Base-by-base conservation (phyloP, 805 yeast species). In the Kockiozyma suomiensis region DNA sequence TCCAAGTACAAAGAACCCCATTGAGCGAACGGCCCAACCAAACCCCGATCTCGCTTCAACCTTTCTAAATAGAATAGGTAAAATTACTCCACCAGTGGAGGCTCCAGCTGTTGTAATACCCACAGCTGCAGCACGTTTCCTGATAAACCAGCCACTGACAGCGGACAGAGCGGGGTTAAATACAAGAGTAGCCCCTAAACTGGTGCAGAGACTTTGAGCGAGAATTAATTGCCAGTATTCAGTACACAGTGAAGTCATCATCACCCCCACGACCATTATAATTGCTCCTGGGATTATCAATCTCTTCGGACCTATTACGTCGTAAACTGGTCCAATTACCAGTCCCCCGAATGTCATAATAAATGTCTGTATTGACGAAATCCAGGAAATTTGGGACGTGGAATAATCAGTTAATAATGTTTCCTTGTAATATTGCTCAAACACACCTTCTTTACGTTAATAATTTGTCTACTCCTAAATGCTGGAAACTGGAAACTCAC, bases 151-250 rank as follows among this genome's bases (percentile, higher is more conserved):
- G 33, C 79, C 81, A 0, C 81, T 72, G 10, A 79, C 72, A 2
- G 76, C 72, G 4, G 81, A 76, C 21, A 82, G 69, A 46, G 79
- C 69, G 2, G 82, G 76, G 3, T 78, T 70, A 71, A 81, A 78
- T 25, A 78, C 69, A 54, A 80, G 56, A 1, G 79, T 73, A 3
- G 76, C 70, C 0, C 82, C 82, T 1, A 80, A 52, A 0, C 83
- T 83, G 45, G 77, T 69, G 4, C 82, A 78, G 13, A 81, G 67
- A 35, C 86, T 81, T 68, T 83, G 84, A 1, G 82, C 75, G 15
- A 84, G 70, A 35, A 84, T 74, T 54, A 84, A 78, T 59, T 84
- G 87, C 67, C 78, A 81, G 19, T 81, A 73, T 12, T 74, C 67
- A 1, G 71, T 70, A 43, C 81, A 78, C 54, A 73, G 62, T 28